phyloP scores from a whole-genome alignment of 2,329 filamentous ascomycete species.

The Fusarium transvaalense region DNA sequence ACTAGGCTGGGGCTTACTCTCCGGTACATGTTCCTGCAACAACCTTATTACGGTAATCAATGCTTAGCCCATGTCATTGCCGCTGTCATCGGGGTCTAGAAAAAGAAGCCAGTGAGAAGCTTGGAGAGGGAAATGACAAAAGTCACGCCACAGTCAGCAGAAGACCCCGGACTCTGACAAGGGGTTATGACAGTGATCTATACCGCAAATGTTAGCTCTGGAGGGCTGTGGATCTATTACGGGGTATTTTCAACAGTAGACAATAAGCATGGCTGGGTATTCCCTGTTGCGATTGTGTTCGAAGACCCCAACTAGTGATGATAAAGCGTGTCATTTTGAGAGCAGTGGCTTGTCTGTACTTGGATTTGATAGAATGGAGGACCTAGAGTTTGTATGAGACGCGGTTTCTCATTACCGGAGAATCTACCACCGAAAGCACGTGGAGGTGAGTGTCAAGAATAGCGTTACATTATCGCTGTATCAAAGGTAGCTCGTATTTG shows the following conservation, averaged over 20 bases:
- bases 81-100: not conserved
- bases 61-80: not conserved
- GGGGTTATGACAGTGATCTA: not conserved
- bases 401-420: not conserved
- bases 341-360: not conserved
- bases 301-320: not conserved
- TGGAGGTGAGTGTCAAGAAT: fast-evolving
- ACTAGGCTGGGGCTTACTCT: slow-evolving; percentile 13
- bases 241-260: not conserved
- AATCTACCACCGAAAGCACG: not conserved
- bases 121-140: not conserved
- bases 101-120: not conserved
- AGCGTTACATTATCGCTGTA: not conserved
- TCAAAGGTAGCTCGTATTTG: not conserved
- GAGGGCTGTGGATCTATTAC: slow-evolving; percentile 20
- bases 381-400: not conserved
- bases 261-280: slow-evolving; percentile 5
- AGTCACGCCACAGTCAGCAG: slow-evolving; percentile 4
- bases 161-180: not conserved
- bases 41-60: slow-evolving; percentile 5
- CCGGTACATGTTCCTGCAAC: not conserved
- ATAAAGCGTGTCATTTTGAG: not conserved
- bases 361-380: not conserved
- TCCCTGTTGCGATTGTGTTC: not conserved
- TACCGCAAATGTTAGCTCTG: not conserved